Evolutionary conservation across 495 filamentous ascomycete genomes (phyloP).

Genomic region (Usnea hakonensis): DNA sequence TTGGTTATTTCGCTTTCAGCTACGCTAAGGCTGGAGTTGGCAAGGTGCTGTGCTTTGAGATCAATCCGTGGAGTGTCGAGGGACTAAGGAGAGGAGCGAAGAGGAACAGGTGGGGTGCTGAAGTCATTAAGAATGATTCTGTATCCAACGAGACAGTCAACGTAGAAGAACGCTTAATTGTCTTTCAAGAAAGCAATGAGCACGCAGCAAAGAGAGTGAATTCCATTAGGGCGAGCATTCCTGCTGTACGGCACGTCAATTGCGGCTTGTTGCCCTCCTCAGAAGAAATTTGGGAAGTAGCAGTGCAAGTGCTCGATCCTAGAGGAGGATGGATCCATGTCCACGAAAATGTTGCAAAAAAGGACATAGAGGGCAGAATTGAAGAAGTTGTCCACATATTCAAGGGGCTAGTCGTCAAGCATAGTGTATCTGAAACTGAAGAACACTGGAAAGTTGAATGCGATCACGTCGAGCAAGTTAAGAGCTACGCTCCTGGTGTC

Average conservation of each 20-base stretch:
- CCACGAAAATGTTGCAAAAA: slow-evolving; percentile 73
- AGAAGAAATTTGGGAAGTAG: slow-evolving; percentile 52
- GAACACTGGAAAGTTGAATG: slow-evolving; percentile 35
- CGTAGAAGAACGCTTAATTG: slow-evolving; percentile 41
- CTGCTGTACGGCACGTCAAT: slow-evolving; percentile 62
- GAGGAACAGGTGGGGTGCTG: slow-evolving; percentile 57
- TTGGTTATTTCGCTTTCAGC: slow-evolving; percentile 85
- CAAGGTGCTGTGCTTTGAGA: slow-evolving; percentile 75
- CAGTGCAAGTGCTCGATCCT: slow-evolving; percentile 50
- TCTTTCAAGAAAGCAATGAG: slow-evolving; percentile 38
- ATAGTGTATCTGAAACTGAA: neutral
- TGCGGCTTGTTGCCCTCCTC: slow-evolving; percentile 72
- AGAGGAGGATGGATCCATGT: slow-evolving; percentile 67
- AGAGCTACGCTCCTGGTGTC: slow-evolving; percentile 86
- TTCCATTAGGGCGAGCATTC: slow-evolving; percentile 17
- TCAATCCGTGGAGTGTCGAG: slow-evolving; percentile 84
- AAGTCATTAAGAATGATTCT: slow-evolving; percentile 38
- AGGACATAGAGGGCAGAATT: slow-evolving; percentile 51
- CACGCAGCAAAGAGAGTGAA: slow-evolving; percentile 17
- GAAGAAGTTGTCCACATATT: slow-evolving; percentile 26
- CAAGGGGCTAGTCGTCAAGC: neutral
- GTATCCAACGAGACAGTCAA: slow-evolving; percentile 23
- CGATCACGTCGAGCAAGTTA: slow-evolving; percentile 71
- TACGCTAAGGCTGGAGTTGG: slow-evolving; percentile 63
- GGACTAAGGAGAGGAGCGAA: slow-evolving; percentile 62